Evolutionary conservation across 306 rosid species (phyloP), one percentile per base, ranked within the genome.

Genomic region (Mucuna pruriens): DNA sequence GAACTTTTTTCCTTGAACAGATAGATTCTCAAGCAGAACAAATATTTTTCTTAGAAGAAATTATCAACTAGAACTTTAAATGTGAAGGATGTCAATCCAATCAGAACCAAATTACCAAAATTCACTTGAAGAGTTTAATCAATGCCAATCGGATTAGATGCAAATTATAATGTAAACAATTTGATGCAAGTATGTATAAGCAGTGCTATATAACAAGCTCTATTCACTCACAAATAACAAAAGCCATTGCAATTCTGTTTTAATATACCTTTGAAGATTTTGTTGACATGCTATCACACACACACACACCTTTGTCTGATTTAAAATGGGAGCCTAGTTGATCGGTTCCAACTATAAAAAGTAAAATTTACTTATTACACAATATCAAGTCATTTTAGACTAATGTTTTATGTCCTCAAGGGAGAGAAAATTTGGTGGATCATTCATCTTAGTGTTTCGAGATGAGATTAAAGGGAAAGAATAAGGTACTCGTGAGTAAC

Each of bases 1-100:
- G 26, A 4, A 64, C 29, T 34, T 65, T 65, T 36, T 4, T 7
- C 46, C 23, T 45, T 76, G 17, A 23, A 19, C 19, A 49, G 11
- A 36, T 13, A 61, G 48, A 26, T 15, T 17, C 61, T 29, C 36
- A 46, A 36, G 64, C 20, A 76, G 67, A 76, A 69, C 26, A 69
- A 34, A 26, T 58, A 6, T 75, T 62, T 7, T 7, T 31, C 19
- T 23, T 6, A 15, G 19, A 26, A 29, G 20, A 15, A 55, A 22
- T 55, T 20, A 55, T 55, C 31, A 52, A 52, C 12, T 6, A 61
- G 7, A 63, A 66, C 26, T 29, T 49, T 26, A 36, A 76, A 44
- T 80, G 51, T 57, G 17, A 13, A 75, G 29, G 33, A 17, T 19
- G 25, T 15, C 74, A 75, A 84, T 33, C 25, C 57, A 58, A 48